Evolutionary conservation across 2,329 filamentous ascomycete genomes (phyloP), one percentile per base, ranked within the genome.

Genomic region (Claviceps sp.): DNA sequence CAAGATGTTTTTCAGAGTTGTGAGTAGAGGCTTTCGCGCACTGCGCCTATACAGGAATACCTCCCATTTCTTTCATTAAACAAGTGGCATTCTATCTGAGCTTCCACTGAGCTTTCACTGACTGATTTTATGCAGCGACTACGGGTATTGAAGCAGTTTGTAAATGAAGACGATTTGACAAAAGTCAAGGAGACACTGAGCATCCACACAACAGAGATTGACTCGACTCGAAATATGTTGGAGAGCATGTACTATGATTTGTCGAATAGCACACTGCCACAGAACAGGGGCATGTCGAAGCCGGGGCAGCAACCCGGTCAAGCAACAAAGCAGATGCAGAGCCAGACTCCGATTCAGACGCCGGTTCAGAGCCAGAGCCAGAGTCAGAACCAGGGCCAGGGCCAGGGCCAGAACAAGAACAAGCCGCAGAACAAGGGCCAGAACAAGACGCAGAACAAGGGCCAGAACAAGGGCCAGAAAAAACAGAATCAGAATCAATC

Each of bases 121-220:
- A 45, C 16, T 37, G 3, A 53, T 3, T 37, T 40, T 42, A 34
- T 8, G 42, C 58, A 82, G 78, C 75, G 78, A 53, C 64, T 71
- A 29, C 76, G 75, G 11, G 66, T 82, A 36, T 57, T 71, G 1
- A 71, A 69, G 45, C 79, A 83, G 58, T 82, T 79, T 54, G 59
- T 62, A 4, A 74, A 79, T 52, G 71, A 70, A 14, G 71, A 76
- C 1, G 63, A 66, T 47, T 71, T 76, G 68, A 66, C 60, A 2
- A 63, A 65, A 1, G 62, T 73, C 11, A 77, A 72, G 55, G 67
- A 73, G 6, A 63, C 61, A 2, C 77, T 83, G 45, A 78, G 75
- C 23, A 73, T 83, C 17, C 66, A 63, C n/a, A 61, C 66, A 0
- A 58, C 67, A 3, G 79, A 83, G 49, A 60, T 82, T 22, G 74